Percentiles rank a stretch among this genome's conserved stretches.
phyloP scores from a whole-genome alignment of 116 monocot species.

The Trichopus zeylanicus region DNA sequence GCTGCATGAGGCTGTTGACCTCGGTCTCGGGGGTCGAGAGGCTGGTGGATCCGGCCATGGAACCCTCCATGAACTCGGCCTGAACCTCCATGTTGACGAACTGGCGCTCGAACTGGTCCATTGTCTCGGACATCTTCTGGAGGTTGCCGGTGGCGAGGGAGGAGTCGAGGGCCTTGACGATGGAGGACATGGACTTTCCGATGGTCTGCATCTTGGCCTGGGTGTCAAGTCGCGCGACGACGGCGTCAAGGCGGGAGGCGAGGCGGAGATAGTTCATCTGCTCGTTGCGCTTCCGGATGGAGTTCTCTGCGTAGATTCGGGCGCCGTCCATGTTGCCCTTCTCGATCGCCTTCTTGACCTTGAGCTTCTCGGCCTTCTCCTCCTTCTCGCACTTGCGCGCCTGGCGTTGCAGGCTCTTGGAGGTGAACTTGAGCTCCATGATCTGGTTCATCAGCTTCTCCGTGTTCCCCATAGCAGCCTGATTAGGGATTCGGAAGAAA shows the following conservation, averaged over 20 bases:
- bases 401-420: conserved; percentile 25
- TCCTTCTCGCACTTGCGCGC: conserved; percentile 33
- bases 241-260: conserved; percentile 23
- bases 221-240: conserved; percentile 13
- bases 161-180: conserved; percentile 5
- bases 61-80: conserved; percentile 17
- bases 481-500: not conserved
- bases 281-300: conserved; percentile 28
- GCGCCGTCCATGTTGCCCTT: conserved; percentile 29
- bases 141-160: conserved; percentile 12
- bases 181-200: conserved; percentile 5
- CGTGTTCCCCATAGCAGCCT: conserved; percentile 19
- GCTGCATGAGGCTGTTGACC: conserved; percentile 18
- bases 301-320: conserved; percentile 26
- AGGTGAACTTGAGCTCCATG: conserved; percentile 27
- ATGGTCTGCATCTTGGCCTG: conserved; percentile 16
- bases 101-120: conserved; percentile 11
- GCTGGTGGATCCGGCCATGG: conserved; percentile 18
- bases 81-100: conserved; percentile 20
- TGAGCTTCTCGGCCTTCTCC: conserved; percentile 25
- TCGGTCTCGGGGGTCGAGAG: conserved; percentile 14
- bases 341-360: conserved; percentile 34
- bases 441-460: conserved; percentile 33
- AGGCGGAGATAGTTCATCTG: conserved; percentile 30
- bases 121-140: conserved; percentile 17